Base-by-base conservation (phyloP, 345 rosid species). In the Rhodamnia argentea region DNA sequence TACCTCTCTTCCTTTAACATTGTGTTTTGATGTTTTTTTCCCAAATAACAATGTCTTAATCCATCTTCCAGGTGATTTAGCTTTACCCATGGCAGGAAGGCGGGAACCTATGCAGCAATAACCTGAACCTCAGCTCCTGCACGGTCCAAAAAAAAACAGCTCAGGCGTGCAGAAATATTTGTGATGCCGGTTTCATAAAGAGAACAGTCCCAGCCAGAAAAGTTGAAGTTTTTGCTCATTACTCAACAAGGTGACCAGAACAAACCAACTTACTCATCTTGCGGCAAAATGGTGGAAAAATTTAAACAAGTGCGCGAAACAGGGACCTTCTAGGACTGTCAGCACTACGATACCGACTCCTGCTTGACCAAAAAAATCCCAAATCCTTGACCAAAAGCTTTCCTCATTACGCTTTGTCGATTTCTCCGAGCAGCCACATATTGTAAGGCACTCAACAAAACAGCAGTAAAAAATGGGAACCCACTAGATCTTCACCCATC, bases 11-110 rank as follows among this genome's bases (percentile, higher is more conserved):
- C 89, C 94, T 86, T 90, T 97, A 29, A 85, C 62, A 87, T 88
- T 87, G 82, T 95, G 92, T 89, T 95, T 96, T 84, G 97, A 94
- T 15, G 94, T 51, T 89, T 94, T 97, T 92, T 96, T 97, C 51
- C 98, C 98, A 87, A 96, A 94, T 3, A 97, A 89, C 56, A 96
- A 90, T 83, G 92, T 90, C 92, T 96, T 97, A 86, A 97, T 92
- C 98, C 98, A 97, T 89, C 91, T 97, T 23, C 91, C 90, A 4
- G 96, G 96, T 59, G 98, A 92, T 87, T 92, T 96, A 56, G 84
- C 40, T 78, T 81, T 85, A 4, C 98, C 98, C 98, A 96, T 96
- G 22, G 64, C 86, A 74, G 82, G 75, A 87, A 83, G 64, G 87
- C 84, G 82, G 86, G 90, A 88, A 52, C 58, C 29, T 11, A 29